These are phyloP conservation scores for Pleurotus tuber-regium DNA, from an alignment of 768 basidiomycete species.

Conservation along the genomic window DNA sequence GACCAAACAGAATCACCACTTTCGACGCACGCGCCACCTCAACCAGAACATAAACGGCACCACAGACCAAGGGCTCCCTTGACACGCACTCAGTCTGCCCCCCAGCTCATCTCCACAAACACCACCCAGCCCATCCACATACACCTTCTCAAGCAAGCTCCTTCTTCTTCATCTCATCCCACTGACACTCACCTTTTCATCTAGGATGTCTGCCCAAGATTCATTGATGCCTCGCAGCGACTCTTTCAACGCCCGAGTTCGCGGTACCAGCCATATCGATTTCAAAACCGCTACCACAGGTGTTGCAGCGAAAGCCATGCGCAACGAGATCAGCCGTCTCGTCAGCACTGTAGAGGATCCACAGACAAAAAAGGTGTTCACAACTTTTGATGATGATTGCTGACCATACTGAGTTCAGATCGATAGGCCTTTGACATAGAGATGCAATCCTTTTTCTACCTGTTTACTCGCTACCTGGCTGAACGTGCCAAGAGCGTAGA, in stretches of 20 bases:
- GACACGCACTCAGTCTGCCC: slow-evolving; percentile 47
- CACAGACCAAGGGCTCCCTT: slow-evolving; percentile 50
- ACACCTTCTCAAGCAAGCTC: slow-evolving; percentile 38
- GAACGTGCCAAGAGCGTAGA: slow-evolving; percentile 86
- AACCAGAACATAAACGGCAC: slow-evolving; percentile 55
- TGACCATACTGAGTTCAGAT: slow-evolving; percentile 19
- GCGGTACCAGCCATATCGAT: slow-evolving; percentile 83
- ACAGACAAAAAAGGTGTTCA: slow-evolving; percentile 72
- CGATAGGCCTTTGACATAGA: slow-evolving; percentile 85
- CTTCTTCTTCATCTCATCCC: slow-evolving; percentile 15
- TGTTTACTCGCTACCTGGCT: slow-evolving; percentile 91
- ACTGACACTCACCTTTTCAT: slow-evolving; percentile 9
- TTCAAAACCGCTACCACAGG: slow-evolving; percentile 98
- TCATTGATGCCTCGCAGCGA: slow-evolving; percentile 61
- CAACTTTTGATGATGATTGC: slow-evolving; percentile 13
- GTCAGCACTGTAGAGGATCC: slow-evolving; percentile 82
- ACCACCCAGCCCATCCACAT: slow-evolving; percentile 62
- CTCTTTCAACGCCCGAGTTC: slow-evolving; percentile 67
- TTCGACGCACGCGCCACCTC: too few species aligned
- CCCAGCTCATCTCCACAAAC: slow-evolving; percentile 62
- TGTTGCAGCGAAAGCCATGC: slow-evolving; percentile 93
- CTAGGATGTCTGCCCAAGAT: slow-evolving; percentile 46
- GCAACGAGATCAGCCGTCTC: slow-evolving; percentile 95
- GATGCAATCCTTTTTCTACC: slow-evolving; percentile 95
- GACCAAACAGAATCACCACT: background rate